These are phyloP conservation scores for Candida sp. DNA, from an alignment of 1,139 yeast genomes.

Conservation along the genomic window DNA sequence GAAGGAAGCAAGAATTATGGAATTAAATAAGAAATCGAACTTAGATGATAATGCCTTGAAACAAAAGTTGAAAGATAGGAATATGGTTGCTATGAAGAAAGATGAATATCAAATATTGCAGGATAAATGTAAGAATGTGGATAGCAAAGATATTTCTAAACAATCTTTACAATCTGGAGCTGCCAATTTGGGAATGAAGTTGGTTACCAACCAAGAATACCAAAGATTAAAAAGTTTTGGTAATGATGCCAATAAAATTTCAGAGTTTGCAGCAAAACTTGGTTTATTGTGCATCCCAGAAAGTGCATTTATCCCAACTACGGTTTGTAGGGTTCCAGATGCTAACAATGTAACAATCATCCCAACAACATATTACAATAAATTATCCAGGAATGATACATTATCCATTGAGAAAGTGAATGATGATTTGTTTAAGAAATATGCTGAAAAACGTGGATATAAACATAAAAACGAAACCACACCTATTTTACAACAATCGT, in stretches of 20 bases:
- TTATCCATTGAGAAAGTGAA: constrained; percentile 42
- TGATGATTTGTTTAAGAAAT: constrained; percentile 41
- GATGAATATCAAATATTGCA: constrained; percentile 29
- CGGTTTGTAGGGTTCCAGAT: constrained; percentile 53
- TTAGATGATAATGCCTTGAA: constrained; percentile 20
- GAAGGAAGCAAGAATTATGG: constrained; percentile 21
- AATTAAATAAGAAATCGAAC: constrained; percentile 12
- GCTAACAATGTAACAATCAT: constrained; percentile 57
- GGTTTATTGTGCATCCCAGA: constrained; percentile 56
- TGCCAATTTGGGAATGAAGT: constrained; percentile 25
- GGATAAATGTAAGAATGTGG: constrained; percentile 5
- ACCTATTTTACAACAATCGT: constrained; percentile 10
- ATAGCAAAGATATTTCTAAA: neutral
- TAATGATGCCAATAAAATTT: constrained; percentile 19
- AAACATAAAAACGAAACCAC: constrained; percentile 20
- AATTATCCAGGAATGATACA: constrained; percentile 43
- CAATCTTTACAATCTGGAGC: constrained; percentile 11
- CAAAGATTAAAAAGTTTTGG: constrained; percentile 12
- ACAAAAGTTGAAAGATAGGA: constrained; percentile 41
- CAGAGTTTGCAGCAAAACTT: constrained; percentile 33
- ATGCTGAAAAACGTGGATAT: constrained; percentile 51
- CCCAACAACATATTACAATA: constrained; percentile 62
- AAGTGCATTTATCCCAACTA: constrained; percentile 56
- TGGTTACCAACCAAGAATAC: constrained; percentile 38
- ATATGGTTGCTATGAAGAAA: constrained; percentile 23